Conservation (phyloP, 495 filamentous ascomycete species). For the Penicillium daleae region DNA sequence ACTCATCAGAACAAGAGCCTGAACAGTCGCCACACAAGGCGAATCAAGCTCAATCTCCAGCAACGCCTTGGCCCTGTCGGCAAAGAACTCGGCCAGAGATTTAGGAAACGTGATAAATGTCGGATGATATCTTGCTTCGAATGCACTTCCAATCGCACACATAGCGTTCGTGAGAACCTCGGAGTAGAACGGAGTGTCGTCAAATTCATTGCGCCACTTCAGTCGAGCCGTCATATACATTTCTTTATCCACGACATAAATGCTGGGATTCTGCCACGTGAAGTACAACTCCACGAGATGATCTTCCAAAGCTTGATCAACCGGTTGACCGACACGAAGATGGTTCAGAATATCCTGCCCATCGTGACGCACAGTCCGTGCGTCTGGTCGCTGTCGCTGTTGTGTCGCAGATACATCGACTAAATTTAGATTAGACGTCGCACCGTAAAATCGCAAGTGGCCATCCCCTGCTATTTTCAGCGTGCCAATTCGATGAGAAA, state of each 20-base stretch:
- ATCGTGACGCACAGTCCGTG: constrained; percentile 50
- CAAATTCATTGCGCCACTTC: constrained; percentile 47
- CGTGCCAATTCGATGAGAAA: constrained; percentile 52
- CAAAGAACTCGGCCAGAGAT: constrained; percentile 53
- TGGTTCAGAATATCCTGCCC: constrained; percentile 51
- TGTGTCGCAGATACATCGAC: constrained; percentile 51
- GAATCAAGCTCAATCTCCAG: constrained; percentile 55
- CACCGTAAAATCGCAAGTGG: constrained; percentile 53
- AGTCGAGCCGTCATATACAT: constrained; percentile 49
- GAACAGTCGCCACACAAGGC: constrained; percentile 55
- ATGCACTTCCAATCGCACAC: constrained; percentile 54
- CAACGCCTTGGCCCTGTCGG: constrained; percentile 52
- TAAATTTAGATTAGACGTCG: constrained; percentile 53
- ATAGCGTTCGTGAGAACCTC: constrained; percentile 55
- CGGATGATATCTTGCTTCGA: constrained; percentile 51
- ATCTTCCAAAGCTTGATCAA: constrained; percentile 47
- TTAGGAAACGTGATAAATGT: constrained; percentile 53
- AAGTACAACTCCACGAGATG: constrained; percentile 56
- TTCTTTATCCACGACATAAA: constrained; percentile 53
- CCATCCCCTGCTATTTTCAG: constrained; percentile 54
- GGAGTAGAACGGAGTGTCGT: constrained; percentile 54
- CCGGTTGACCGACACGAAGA: constrained; percentile 46
- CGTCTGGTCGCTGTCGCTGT: constrained; percentile 55
- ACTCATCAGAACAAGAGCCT: constrained; percentile 53
- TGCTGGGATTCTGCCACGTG: constrained; percentile 55